phyloP scores from a whole-genome alignment of 306 rosid genomes.

The Corylus avellana region DNA sequence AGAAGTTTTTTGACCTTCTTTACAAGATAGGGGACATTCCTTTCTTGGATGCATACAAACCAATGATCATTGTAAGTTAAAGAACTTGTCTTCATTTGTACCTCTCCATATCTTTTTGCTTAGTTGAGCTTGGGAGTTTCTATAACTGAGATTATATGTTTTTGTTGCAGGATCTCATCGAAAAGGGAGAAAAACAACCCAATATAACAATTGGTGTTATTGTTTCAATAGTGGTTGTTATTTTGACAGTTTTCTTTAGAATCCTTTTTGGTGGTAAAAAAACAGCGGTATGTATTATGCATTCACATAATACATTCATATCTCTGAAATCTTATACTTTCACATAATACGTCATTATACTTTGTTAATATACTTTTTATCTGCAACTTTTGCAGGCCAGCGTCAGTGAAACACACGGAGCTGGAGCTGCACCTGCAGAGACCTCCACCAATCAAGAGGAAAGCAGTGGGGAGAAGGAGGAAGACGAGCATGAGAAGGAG shows the following conservation, averaged over 20 bases:
- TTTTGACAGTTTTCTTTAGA: constrained; percentile 57
- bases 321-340: neutral
- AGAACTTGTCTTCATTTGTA: neutral
- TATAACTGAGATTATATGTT: neutral
- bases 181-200: constrained; percentile 79
- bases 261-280: constrained; percentile 81
- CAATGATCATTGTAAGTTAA: constrained; percentile 56
- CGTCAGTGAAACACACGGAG: constrained; percentile 35
- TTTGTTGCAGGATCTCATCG: constrained; percentile 68
- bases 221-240: constrained; percentile 51
- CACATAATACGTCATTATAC: neutral
- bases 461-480: constrained; percentile 42
- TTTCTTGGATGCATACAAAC: constrained; percentile 63
- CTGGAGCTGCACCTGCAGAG: constrained; percentile 33
- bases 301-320: neutral
- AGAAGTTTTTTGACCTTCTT: constrained; percentile 76
- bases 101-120: neutral
- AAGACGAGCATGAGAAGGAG: neutral
- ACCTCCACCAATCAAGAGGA: constrained; percentile 42
- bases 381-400: constrained; percentile 36
- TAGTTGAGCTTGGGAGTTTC: neutral
- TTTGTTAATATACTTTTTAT: constrained; percentile 9
- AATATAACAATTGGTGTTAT: constrained; percentile 74
- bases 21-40: constrained; percentile 82
- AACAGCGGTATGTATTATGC: constrained; percentile 25